Conservation (phyloP, 441 rosid species). For the Populus trichocarpa region DNA sequence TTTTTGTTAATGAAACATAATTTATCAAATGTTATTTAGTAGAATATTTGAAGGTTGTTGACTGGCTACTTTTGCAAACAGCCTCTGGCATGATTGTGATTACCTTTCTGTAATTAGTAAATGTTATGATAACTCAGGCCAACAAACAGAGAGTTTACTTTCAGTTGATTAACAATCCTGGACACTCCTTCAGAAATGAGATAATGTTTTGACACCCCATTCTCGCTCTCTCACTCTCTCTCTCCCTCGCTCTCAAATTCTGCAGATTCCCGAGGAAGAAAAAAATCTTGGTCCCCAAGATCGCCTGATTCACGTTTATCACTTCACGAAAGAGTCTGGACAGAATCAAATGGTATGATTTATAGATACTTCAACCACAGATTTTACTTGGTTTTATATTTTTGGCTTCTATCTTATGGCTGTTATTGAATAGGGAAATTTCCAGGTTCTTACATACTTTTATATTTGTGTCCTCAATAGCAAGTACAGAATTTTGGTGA, state of each 20-base stretch:
- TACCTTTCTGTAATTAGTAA: background rate
- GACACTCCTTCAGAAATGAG: background rate
- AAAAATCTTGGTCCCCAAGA: conserved; percentile 78
- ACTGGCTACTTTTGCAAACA: background rate
- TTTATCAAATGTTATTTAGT: background rate
- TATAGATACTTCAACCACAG: conserved; percentile 15
- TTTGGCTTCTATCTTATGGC: background rate
- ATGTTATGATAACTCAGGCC: background rate
- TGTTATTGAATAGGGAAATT: conserved; percentile 1
- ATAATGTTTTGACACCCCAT: background rate
- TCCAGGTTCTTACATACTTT: background rate
- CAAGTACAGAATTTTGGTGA: conserved; percentile 97
- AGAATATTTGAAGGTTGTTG: background rate
- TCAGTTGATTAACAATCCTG: background rate
- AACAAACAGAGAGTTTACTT: background rate
- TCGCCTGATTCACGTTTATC: conserved; percentile 93
- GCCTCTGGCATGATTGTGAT: background rate
- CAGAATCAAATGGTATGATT: conserved; percentile 70
- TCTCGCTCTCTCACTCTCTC: background rate
- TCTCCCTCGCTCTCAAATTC: background rate
- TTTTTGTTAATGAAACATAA: background rate
- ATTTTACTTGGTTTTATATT: background rate
- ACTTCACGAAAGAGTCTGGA: conserved; percentile 73
- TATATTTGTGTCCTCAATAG: conserved; percentile 34
- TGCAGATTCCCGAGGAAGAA: conserved; percentile 94